Conservation (phyloP, 441 rosid genomes). For the Aquilaria agallochum region DNA sequence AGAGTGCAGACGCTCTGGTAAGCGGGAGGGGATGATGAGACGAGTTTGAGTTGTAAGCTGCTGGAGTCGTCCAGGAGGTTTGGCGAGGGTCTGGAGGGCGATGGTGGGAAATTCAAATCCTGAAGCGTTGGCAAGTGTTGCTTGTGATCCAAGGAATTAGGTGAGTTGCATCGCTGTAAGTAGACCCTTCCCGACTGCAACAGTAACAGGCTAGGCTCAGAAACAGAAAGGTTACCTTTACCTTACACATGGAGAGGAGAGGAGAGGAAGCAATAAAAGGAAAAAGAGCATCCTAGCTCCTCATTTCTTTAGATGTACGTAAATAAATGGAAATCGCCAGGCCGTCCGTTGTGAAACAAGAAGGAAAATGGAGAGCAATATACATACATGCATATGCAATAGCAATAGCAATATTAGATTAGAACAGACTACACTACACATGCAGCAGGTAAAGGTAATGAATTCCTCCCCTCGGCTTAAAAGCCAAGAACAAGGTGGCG, state of each 20-base stretch:
- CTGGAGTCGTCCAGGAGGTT: constrained; percentile 53
- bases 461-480: no score
- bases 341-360: background rate
- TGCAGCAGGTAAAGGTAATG: no score
- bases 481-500: no score
- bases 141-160: constrained; percentile 31
- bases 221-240: background rate
- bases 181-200: constrained; percentile 84
- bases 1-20: constrained; percentile 86
- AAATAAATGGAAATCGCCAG: constrained; percentile 10
- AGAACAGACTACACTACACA: no score
- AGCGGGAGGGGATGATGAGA: constrained; percentile 25
- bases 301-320: constrained; percentile 4
- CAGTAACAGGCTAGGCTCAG: constrained; percentile 1
- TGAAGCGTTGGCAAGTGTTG: constrained; percentile 45
- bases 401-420: no score
- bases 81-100: constrained; percentile 34
- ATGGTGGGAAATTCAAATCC: constrained; percentile 68
- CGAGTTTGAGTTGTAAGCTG: constrained; percentile 53
- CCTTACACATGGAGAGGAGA: no score
- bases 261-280: background rate
- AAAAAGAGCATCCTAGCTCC: constrained; percentile 15
- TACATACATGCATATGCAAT: no score
- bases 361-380: no score
- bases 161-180: constrained; percentile 53